Evolutionary conservation across 768 basidiomycete species (phyloP).

Genomic region (Xanthoconium purpureum): DNA sequence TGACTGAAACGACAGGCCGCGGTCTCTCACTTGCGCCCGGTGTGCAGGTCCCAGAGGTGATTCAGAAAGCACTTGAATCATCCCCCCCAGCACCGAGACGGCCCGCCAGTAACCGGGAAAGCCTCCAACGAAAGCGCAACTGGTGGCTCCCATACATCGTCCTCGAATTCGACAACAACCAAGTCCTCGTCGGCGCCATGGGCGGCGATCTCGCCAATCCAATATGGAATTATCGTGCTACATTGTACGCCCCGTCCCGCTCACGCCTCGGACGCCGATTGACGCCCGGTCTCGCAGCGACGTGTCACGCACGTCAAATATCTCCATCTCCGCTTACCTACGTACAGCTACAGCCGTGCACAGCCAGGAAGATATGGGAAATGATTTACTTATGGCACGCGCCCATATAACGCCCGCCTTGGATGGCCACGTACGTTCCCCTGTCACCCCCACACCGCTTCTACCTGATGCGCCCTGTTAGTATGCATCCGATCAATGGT

Average conservation of each 20-base stretch:
- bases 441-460: neutral
- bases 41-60: slow-evolving; percentile 75
- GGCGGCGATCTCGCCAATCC: slow-evolving; percentile 90
- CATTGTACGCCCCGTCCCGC: slow-evolving; percentile 65
- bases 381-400: slow-evolving; percentile 91
- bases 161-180: slow-evolving; percentile 97
- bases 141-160: slow-evolving; percentile 98
- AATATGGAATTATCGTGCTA: slow-evolving; percentile 93
- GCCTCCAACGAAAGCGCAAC: slow-evolving; percentile 86
- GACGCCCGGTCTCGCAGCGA: slow-evolving; percentile 54
- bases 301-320: slow-evolving; percentile 90
- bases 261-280: neutral
- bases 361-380: slow-evolving; percentile 93
- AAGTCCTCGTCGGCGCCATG: slow-evolving; percentile 92
- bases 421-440: slow-evolving; percentile 62
- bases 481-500: slow-evolving; percentile 91
- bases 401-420: slow-evolving; percentile 84
- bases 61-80: slow-evolving; percentile 75
- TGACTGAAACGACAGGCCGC: slow-evolving; percentile 49
- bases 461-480: slow-evolving; percentile 27
- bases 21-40: slow-evolving; percentile 80
- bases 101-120: slow-evolving; percentile 78
- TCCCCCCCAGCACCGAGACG: slow-evolving; percentile 51
- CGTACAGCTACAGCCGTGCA: slow-evolving; percentile 71
- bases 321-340: slow-evolving; percentile 89